Evolutionary conservation across 495 filamentous ascomycete species (phyloP), one percentile per base, ranked within the genome.

Genomic region (Penicillium alfredii): DNA sequence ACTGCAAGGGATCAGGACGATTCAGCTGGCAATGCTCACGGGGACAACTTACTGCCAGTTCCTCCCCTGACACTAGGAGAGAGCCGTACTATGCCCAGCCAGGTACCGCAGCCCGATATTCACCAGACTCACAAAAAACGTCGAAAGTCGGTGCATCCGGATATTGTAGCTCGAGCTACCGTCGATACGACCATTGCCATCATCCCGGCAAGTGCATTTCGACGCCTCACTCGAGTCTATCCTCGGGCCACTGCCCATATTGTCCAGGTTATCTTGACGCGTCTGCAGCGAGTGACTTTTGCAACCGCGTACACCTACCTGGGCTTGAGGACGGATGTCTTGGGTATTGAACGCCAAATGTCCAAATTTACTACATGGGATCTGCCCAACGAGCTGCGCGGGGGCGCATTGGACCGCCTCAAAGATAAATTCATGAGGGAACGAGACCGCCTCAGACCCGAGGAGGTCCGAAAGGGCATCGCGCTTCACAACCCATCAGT

Each of bases 121-220:
- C 32, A 29, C 22, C 27, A 33, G 2, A 19, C 35, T 6, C 18
- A 28, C 7, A 51, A 61, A 30, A 70, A 63, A 25, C 47, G 46
- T 68, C 73, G 56, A 18, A 82, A 80, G 45, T 97, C 93, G 2
- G 90, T 84, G 0, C 92, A 98, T 62, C 92, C 92, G 8, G 92
- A 98, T 57, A 93, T 98, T 47, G 87, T 97, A 40, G 92, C 88
- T 6, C 77, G 92, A 45, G 92, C 92, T n/a, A 94, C 87, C 20
- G 86, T 93, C 13, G 92, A 98, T 56, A 97, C 90, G 0, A 98
- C 93, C 0, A 96, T 98, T 61, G 92, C 92, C 10, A 92, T 98
- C 50, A 97, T 98, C 45, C 92, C 92, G 3, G 93, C 90, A 4
- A 92, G 86, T 47, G 92, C 92, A 3, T 98, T 98, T 57, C 78